phyloP scores from a whole-genome alignment of 2,329 filamentous ascomycete genomes.

The Pseudocercospora macadamiae region DNA sequence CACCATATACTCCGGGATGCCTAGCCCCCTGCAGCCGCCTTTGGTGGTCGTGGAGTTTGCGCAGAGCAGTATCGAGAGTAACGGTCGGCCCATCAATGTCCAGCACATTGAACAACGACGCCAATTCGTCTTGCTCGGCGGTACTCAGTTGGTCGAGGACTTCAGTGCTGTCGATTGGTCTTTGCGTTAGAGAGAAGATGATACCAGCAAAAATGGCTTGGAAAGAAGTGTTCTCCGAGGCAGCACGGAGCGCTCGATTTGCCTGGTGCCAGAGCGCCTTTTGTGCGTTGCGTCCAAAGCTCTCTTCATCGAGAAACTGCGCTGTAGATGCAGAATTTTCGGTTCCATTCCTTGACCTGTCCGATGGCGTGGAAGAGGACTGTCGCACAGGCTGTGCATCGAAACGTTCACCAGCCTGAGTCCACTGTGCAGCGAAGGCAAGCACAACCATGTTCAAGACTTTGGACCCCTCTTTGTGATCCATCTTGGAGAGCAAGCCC shows the following conservation, averaged over 20 bases:
- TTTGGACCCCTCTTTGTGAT: conserved; percentile 22
- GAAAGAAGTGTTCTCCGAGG: conserved; percentile 24
- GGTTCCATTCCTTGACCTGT: background rate
- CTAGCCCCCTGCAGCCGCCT: conserved; percentile 14
- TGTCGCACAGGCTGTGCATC: conserved; percentile 3
- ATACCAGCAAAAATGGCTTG: conserved; percentile 24
- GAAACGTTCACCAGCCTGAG: conserved; percentile 8
- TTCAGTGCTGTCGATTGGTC: conserved; percentile 18
- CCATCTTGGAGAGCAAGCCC: conserved; percentile 14
- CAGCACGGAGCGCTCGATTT: conserved; percentile 17
- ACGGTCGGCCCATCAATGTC: conserved; percentile 23
- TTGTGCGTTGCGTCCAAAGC: conserved; percentile 23
- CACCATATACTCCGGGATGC: conserved; percentile 2
- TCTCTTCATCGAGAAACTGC: conserved; percentile 8
- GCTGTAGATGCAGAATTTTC: background rate
- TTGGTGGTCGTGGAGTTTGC: conserved; percentile 24
- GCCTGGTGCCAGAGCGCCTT: conserved; percentile 25
- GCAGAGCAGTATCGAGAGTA: conserved; percentile 20
- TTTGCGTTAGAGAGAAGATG: conserved; percentile 25
- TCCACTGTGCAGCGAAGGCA: conserved; percentile 27
- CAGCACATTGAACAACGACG: conserved; percentile 17
- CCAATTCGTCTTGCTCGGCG: conserved; percentile 14
- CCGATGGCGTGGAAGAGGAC: background rate
- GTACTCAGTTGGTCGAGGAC: background rate
- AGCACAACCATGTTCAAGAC: conserved; percentile 22